These are phyloP conservation scores for Cavenderia fasciculata DNA, from an alignment of 78 protist species.

Conservation along the genomic window DNA sequence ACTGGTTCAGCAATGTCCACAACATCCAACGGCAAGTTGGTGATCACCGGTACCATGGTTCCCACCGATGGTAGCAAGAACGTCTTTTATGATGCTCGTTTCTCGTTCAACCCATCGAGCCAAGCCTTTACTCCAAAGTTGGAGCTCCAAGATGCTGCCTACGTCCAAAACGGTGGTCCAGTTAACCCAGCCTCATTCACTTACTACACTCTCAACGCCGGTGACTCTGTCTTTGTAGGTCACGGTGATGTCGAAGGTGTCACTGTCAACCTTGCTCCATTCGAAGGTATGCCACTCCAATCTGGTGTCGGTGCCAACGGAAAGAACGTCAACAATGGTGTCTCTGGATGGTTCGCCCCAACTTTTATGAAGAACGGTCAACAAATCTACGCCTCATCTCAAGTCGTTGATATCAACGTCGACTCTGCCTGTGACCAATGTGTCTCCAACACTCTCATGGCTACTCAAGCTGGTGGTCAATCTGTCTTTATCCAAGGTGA, in stretches of 20 bases:
- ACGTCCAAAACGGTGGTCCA: conserved; percentile 23
- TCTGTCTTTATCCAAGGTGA: neutral
- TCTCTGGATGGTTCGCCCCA: conserved; percentile 45
- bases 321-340: conserved; percentile 45
- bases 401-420: conserved; percentile 55
- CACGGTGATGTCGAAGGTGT: conserved; percentile 14
- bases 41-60: conserved; percentile 19
- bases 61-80: neutral
- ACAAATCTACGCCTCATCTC: neutral
- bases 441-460: neutral
- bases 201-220: conserved; percentile 13
- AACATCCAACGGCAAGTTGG: neutral
- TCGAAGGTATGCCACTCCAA: conserved; percentile 24
- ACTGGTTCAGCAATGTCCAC: neutral
- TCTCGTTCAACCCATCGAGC: neutral
- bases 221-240: neutral
- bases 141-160: conserved; percentile 17
- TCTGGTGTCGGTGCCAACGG: conserved; percentile 71
- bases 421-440: conserved; percentile 14
- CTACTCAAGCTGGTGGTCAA: conserved; percentile 15
- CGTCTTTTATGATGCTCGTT: neutral
- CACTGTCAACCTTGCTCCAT: neutral
- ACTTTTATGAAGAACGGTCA: neutral
- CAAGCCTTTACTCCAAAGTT: neutral
- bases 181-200: conserved; percentile 24